These are phyloP conservation scores for Fusarium sp. DNA, from an alignment of 2,329 filamentous ascomycete species.

Conservation along the genomic window DNA sequence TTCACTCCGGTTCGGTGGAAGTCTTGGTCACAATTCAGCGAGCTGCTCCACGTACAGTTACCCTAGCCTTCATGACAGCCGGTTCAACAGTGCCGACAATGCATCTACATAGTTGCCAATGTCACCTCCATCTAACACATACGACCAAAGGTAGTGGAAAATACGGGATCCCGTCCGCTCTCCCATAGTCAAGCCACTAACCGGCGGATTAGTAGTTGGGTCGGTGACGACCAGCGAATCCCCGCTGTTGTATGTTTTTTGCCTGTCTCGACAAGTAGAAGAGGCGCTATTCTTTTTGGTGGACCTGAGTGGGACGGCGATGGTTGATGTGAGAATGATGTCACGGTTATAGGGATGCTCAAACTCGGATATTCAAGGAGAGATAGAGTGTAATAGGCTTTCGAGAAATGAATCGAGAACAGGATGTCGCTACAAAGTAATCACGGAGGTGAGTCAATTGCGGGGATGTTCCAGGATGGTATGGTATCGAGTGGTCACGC, in stretches of 20 bases:
- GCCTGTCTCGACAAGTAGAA: rapidly evolving
- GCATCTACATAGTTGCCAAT: background rate
- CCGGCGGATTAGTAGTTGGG: constrained; percentile 19
- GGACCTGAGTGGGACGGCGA: background rate
- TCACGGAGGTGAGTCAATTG: no score
- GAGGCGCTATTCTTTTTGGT: background rate
- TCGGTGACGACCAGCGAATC: constrained; percentile 21
- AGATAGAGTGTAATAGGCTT: rapidly evolving
- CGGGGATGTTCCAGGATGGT: rapidly evolving
- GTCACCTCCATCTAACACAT: rapidly evolving
- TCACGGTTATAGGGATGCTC: rapidly evolving
- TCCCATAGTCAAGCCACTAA: constrained; percentile 19
- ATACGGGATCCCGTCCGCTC: constrained; percentile 19
- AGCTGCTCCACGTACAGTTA: rapidly evolving
- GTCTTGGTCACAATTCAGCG: background rate
- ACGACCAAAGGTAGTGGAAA: constrained; percentile 14
- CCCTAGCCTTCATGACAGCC: no score
- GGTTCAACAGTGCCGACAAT: background rate
- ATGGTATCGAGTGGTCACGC: background rate
- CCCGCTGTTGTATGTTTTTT: constrained; percentile 22
- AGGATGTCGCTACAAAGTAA: rapidly evolving
- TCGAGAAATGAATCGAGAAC: background rate
- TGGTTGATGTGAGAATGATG: background rate
- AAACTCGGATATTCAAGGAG: rapidly evolving
- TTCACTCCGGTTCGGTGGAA: background rate